Evolutionary conservation across 306 rosid genomes (phyloP), one percentile per base, ranked within the genome.

Genomic region (Hylodesmum podocarpum): DNA sequence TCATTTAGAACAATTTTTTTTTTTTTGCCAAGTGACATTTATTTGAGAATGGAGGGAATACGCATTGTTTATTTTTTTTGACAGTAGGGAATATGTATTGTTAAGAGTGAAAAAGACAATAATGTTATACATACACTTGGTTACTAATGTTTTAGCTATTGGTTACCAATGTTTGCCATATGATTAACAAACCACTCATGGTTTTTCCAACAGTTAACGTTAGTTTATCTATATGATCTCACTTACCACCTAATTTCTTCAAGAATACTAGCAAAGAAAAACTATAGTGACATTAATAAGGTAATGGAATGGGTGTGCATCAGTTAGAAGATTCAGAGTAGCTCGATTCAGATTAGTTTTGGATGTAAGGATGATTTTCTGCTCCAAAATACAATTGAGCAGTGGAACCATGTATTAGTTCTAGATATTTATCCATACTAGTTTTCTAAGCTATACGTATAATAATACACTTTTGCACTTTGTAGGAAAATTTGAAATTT

Each of bases 281-380:
- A 65, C 33, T 37, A 1, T 1, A 36, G 70, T 3, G 15, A 66
- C 72, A 29, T 71, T 51, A 19, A 36, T 6, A 18, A 70, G 47
- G 29, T 29, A 16, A 19, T 70, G 75, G 33, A 50, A 50, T 50
- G 63, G 46, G 13, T 18, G 18, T n/a, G 22, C 39, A 29, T 59
- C 41, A 59, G 24, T 59, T n/a, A 33, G 41, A 41, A 59, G 22
- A 28, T 57, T 57, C 65, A 14, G 14, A 5, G 36, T 14, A 13
- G 37, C 39, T 59, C 1, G 18, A 59, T 29, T 59, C 12, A 7
- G 36, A 59, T 29, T 29, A 33, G 66, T 72, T 54, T 54, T 54
- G 66, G 66, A 72, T 54, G 77, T 3, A 54, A 8, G 46, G 66
- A 72, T 40, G 25, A 53, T 53, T 72, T 37, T 72, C 66, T 54